Evolutionary conservation across 208 protist species (phyloP).

Genomic region (Wallacemonas collosoma): DNA sequence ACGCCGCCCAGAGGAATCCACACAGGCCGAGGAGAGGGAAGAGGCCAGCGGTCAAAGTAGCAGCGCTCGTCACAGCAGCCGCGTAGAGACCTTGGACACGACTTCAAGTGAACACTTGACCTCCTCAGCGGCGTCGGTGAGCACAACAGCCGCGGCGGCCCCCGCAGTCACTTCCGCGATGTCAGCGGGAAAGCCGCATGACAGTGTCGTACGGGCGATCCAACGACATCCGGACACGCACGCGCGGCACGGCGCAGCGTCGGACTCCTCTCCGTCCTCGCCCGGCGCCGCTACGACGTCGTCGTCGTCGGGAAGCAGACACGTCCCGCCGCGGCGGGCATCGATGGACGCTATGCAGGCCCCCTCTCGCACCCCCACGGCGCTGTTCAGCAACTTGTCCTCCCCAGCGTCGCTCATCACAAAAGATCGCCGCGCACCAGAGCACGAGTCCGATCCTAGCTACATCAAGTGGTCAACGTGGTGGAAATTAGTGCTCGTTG

Average conservation of each 20-base stretch:
- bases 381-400: not conserved
- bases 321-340: not conserved
- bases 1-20: constrained; percentile 19
- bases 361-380: not conserved
- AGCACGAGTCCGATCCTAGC: constrained; percentile 12
- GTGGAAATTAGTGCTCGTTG: constrained; percentile 40
- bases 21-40: not conserved
- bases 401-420: not conserved
- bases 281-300: not conserved
- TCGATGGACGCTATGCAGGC: not conserved
- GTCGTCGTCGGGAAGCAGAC: not conserved
- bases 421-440: not conserved
- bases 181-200: not conserved
- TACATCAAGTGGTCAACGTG: constrained; percentile 63
- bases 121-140: too few species aligned
- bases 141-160: too few species aligned
- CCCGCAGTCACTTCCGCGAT: not conserved
- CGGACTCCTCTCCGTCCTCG: not conserved
- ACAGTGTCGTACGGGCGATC: constrained; percentile 9
- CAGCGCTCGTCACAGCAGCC: not conserved
- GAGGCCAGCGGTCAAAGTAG: not conserved
- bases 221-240: constrained; percentile 2
- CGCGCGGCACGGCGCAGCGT: not conserved
- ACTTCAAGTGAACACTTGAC: too few species aligned
- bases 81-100: too few species aligned